Conservation (phyloP, 2,329 filamentous ascomycete genomes). For the Paraconiothyrium brasiliense region DNA sequence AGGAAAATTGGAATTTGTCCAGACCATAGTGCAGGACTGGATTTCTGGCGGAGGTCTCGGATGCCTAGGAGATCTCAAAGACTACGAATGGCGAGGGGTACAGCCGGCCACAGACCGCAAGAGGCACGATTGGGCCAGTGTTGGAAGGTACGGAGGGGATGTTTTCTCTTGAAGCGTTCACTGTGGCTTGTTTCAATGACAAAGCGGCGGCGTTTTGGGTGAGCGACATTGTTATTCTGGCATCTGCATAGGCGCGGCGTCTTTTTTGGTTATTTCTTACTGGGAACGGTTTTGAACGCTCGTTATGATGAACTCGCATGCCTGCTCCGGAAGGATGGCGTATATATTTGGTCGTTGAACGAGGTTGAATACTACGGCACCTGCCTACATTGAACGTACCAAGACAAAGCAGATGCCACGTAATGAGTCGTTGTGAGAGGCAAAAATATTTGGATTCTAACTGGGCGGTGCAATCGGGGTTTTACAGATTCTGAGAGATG, state of each 20-base stretch:
- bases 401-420: conserved; percentile 11
- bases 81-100: conserved; percentile 55
- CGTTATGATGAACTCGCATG: conserved; percentile 33
- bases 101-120: conserved; percentile 53
- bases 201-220: conserved; percentile 43
- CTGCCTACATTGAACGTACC: conserved; percentile 12
- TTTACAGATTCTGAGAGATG: not conserved
- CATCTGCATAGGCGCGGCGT: conserved; percentile 46
- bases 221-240: conserved; percentile 35
- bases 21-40: conserved; percentile 75
- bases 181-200: conserved; percentile 19
- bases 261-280: conserved; percentile 26
- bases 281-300: conserved; percentile 32
- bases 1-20: conserved; percentile 77
- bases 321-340: conserved; percentile 20
- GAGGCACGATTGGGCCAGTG: conserved; percentile 59
- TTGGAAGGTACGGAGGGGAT: conserved; percentile 60
- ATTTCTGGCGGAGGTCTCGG: conserved; percentile 74
- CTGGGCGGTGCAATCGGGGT: not conserved
- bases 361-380: conserved; percentile 3
- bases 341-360: conserved; percentile 3
- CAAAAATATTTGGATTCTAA: not conserved
- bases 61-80: conserved; percentile 46
- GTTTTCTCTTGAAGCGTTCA: conserved; percentile 36
- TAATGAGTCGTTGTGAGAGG: conserved; percentile 5